phyloP scores from a whole-genome alignment of 345 rosid species.

The Erucastrum elatum region DNA sequence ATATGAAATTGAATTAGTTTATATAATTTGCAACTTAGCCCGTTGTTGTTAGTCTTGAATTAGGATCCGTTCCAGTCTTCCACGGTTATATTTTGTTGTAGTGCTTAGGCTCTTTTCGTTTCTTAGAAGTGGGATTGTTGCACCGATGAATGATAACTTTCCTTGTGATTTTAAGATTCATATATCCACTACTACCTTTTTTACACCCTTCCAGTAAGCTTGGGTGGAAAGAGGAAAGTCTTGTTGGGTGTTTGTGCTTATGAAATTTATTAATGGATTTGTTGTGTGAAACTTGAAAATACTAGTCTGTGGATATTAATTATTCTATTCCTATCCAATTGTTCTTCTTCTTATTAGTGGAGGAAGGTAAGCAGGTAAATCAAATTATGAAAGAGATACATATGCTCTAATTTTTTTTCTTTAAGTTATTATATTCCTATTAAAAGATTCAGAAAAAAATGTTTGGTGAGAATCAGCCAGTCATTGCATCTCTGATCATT shows the following conservation, averaged over 20 bases:
- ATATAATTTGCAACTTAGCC: not conserved
- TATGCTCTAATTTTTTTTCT: not conserved
- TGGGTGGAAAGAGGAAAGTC: constrained; percentile 1
- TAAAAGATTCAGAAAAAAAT: not conserved
- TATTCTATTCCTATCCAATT: not conserved
- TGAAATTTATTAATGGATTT: not conserved
- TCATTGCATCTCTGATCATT: constrained; percentile 1
- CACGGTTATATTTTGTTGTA: not conserved
- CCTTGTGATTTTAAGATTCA: not conserved
- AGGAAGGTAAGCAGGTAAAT: constrained; percentile 12
- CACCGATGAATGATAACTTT: not conserved
- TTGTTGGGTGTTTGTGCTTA: not conserved
- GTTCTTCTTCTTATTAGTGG: constrained; percentile 9
- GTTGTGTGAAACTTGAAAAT: constrained; percentile 11
- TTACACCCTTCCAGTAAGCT: constrained; percentile 15
- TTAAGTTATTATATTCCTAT: not conserved
- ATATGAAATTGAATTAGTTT: not conserved
- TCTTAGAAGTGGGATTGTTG: not conserved
- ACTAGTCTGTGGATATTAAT: not conserved
- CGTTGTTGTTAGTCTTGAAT: not conserved
- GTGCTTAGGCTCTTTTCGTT: not conserved
- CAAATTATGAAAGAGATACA: not conserved
- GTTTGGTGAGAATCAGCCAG: constrained; percentile 6
- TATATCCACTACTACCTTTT: not conserved
- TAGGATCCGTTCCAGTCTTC: not conserved